Evolutionary conservation across 2,329 filamentous ascomycete genomes (phyloP).

Genomic region (Fusarium ambrosium): DNA sequence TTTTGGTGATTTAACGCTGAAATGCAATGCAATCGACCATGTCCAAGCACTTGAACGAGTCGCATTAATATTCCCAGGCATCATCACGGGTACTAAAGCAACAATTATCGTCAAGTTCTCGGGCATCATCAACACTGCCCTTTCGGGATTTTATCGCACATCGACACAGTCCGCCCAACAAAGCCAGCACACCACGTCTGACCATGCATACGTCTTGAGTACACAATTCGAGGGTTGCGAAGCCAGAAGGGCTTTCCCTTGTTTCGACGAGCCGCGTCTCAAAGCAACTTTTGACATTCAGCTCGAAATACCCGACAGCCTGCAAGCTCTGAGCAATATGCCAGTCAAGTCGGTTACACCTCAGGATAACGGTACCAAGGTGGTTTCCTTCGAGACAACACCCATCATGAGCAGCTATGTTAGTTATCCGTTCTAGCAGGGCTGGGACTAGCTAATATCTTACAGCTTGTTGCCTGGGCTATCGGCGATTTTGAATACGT

Average conservation of each 20-base stretch:
- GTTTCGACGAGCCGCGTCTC: conserved; percentile 96
- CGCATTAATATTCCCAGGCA: neutral
- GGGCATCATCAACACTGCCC: neutral
- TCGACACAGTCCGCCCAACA: neutral
- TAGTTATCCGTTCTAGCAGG: neutral
- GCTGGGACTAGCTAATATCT: neutral
- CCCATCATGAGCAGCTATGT: neutral
- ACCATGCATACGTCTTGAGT: conserved; percentile 82
- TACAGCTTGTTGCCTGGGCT: neutral
- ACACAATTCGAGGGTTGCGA: conserved; percentile 98
- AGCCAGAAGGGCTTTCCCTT: conserved; percentile 92
- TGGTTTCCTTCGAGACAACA: neutral
- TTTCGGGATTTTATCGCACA: neutral
- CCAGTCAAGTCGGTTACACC: neutral
- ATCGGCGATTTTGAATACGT: neutral
- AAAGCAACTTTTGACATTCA: conserved; percentile 96
- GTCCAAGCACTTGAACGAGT: neutral
- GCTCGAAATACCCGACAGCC: conserved; percentile 84
- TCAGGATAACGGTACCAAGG: neutral
- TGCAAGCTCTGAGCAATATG: neutral
- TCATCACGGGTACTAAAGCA: neutral
- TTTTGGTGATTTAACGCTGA: neutral
- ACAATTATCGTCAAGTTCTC: neutral
- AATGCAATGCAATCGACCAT: neutral
- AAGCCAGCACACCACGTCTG: conserved; percentile 44